Percentiles rank a stretch among this genome's conserved stretches.
phyloP scores from a whole-genome alignment of 768 basidiomycete genomes.

The Xerocomus potaroensis region DNA sequence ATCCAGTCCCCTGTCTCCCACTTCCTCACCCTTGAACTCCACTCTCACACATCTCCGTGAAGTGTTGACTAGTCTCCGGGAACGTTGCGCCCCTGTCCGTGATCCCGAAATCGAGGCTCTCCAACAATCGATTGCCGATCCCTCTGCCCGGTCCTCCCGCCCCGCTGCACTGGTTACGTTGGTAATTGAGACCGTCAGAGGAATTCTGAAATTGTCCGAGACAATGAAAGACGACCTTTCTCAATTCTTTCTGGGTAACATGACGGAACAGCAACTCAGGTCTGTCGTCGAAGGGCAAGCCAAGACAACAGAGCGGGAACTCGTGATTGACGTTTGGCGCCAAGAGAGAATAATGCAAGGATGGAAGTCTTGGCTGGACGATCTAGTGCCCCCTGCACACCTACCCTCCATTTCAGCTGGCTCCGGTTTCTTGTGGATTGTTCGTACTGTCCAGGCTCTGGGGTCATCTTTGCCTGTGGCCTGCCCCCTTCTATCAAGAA shows the following conservation, averaged over 20 bases:
- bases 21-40: constrained; percentile 62
- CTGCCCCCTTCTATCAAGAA: constrained; percentile 29
- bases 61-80: constrained; percentile 44
- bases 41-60: constrained; percentile 52
- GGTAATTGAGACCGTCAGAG: constrained; percentile 44
- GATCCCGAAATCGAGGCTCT: constrained; percentile 51
- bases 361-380: constrained; percentile 27
- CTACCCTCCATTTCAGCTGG: constrained; percentile 12
- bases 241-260: constrained; percentile 57
- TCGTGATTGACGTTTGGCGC: constrained; percentile 51
- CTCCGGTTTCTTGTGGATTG: constrained; percentile 39
- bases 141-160: constrained; percentile 21
- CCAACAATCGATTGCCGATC: constrained; percentile 32
- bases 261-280: constrained; percentile 59
- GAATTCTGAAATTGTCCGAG: constrained; percentile 49
- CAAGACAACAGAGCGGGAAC: constrained; percentile 47
- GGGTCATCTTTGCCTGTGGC: constrained; percentile 39
- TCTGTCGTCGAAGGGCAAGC: constrained; percentile 50
- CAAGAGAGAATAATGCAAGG: constrained; percentile 19
- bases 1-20: constrained; percentile 59
- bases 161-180: constrained; percentile 39
- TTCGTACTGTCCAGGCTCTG: constrained; percentile 44
- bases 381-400: constrained; percentile 1
- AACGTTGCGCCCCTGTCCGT: constrained; percentile 65
- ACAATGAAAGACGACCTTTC: constrained; percentile 70